Evolutionary conservation across 352 stramenopile species (phyloP).

Genomic region (Aphanomyces invadans): DNA sequence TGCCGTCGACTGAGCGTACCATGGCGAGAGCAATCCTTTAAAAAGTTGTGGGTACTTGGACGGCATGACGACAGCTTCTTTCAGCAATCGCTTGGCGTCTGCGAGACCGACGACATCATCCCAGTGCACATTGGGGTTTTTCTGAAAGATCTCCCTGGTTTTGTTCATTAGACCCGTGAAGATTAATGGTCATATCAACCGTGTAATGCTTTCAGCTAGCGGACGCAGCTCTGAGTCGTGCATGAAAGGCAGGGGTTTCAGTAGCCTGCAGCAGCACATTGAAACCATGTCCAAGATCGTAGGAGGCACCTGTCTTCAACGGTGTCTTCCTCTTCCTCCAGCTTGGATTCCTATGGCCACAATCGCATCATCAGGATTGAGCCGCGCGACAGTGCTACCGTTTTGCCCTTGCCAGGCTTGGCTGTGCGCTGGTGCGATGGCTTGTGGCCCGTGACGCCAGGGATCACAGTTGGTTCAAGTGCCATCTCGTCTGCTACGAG

Average conservation of each 20-base stretch:
- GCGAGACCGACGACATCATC: slow-evolving; percentile 80
- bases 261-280: slow-evolving; percentile 30
- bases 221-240: slow-evolving; percentile 78
- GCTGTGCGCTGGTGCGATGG: slow-evolving; percentile 31
- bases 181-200: slow-evolving; percentile 17
- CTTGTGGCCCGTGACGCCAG: slow-evolving; percentile 64
- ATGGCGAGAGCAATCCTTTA: slow-evolving; percentile 80
- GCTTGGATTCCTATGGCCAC: slow-evolving; percentile 21
- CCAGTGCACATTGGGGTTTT: slow-evolving; percentile 86
- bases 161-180: background rate
- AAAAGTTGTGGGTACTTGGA: slow-evolving; percentile 94
- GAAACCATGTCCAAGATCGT: background rate
- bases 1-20: slow-evolving; percentile 25
- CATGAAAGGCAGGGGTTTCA: slow-evolving; percentile 86
- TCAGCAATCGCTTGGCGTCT: slow-evolving; percentile 90
- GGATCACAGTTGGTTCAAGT: slow-evolving; percentile 23
- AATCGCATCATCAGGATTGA: background rate
- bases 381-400: background rate
- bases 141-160: slow-evolving; percentile 83
- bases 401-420: slow-evolving; percentile 24
- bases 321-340: slow-evolving; percentile 34
- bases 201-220: slow-evolving; percentile 82
- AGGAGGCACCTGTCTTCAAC: slow-evolving; percentile 42
- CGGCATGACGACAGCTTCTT: slow-evolving; percentile 93
- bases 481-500: background rate